Conservation (phyloP, 768 basidiomycete species). For the Phylloporus scabripes region DNA sequence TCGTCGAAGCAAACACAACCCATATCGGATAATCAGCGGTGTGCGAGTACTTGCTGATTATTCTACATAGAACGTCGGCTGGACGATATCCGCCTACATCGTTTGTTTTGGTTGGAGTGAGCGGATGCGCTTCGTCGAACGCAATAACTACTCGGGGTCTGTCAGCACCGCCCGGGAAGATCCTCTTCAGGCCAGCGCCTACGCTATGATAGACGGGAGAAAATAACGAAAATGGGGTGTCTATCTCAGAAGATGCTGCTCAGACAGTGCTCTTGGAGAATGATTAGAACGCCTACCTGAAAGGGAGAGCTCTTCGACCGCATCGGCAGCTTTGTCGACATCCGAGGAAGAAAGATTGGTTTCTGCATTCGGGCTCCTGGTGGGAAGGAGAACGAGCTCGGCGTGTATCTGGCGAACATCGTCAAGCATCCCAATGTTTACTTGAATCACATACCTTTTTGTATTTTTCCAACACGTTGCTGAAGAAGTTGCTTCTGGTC, state of each 20-base stretch:
- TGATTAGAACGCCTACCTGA: neutral
- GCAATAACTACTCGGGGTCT: slow-evolving; percentile 9
- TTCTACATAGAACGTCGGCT: slow-evolving; percentile 5
- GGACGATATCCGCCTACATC: neutral
- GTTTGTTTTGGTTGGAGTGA: neutral
- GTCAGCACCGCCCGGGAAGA: neutral
- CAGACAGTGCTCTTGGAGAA: neutral
- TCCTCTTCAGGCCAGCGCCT: neutral
- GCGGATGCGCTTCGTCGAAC: slow-evolving; percentile 12
- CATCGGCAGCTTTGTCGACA: neutral
- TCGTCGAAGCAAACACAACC: slow-evolving; percentile 14
- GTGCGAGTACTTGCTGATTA: slow-evolving; percentile 8
- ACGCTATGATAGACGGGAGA: neutral
- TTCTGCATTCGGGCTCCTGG: neutral
- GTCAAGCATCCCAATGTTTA: neutral
- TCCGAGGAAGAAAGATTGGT: neutral
- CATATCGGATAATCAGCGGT: slow-evolving; percentile 4
- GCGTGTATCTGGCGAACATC: neutral
- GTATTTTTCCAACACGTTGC: neutral
- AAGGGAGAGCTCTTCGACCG: neutral
- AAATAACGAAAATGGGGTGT: no score
- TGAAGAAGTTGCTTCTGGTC: neutral
- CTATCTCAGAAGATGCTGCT: neutral
- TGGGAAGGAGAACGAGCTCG: neutral
- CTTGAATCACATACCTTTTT: neutral